phyloP scores from a whole-genome alignment of 441 rosid genomes.

The Pelargonium myrrhifolium region DNA sequence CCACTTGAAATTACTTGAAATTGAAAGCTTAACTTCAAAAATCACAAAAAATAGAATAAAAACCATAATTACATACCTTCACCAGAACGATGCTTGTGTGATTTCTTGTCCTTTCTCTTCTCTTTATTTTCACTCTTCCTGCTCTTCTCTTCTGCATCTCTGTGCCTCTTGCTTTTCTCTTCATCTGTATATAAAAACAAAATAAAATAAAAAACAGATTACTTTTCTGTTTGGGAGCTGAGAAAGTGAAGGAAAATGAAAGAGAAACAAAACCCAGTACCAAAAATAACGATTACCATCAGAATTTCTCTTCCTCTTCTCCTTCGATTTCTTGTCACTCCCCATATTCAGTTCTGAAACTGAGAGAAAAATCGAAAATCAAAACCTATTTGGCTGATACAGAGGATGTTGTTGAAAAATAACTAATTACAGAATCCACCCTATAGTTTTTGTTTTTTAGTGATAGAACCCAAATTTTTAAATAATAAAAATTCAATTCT shows the following conservation, averaged over 20 bases:
- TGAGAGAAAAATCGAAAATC: not conserved
- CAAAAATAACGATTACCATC: slow-evolving; percentile 28
- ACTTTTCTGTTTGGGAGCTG: not conserved
- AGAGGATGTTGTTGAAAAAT: not conserved
- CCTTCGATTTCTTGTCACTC: slow-evolving; percentile 48
- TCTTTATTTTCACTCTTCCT: slow-evolving; percentile 38
- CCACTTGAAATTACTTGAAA: not conserved
- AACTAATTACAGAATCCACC: not conserved
- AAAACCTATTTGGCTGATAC: not conserved
- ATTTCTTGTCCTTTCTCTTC: slow-evolving; percentile 45
- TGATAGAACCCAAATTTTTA: too few species aligned
- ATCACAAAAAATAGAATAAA: not conserved
- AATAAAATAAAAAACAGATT: not conserved
- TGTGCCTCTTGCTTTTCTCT: slow-evolving; percentile 49
- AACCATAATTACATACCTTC: slow-evolving; percentile 33
- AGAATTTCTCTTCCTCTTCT: slow-evolving; percentile 43
- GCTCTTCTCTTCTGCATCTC: slow-evolving; percentile 42
- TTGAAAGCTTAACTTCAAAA: not conserved
- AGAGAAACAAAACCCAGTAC: not conserved
- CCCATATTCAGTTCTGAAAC: slow-evolving; percentile 34
- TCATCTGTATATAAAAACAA: slow-evolving; percentile 38
- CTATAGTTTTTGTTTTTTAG: not conserved
- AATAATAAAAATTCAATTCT: too few species aligned
- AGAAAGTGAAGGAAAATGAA: not conserved
- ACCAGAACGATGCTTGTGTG: slow-evolving; percentile 54